Evolutionary conservation across 495 filamentous ascomycete genomes (phyloP).

Genomic region (Penicillium odoratum): DNA sequence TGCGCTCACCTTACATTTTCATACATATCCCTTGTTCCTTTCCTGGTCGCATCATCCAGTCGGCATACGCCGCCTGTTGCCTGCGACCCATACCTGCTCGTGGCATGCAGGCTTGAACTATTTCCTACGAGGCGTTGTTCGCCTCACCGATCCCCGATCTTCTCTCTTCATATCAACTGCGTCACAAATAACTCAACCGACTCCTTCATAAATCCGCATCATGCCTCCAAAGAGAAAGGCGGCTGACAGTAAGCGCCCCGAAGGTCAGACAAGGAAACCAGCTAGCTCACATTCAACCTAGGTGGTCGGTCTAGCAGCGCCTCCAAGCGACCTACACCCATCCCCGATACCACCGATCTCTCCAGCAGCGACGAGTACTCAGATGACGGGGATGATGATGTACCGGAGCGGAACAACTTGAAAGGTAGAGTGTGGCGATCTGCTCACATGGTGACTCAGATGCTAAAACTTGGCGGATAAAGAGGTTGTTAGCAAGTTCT

Average conservation of each 20-base stretch:
- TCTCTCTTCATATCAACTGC: not conserved
- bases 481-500: slow-evolving; percentile 68
- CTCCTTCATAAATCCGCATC: slow-evolving; percentile 6
- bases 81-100: slow-evolving; percentile 15
- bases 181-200: not conserved
- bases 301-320: slow-evolving; percentile 56
- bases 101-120: slow-evolving; percentile 29
- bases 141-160: slow-evolving; percentile 7
- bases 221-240: slow-evolving; percentile 86
- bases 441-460: slow-evolving; percentile 27
- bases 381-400: slow-evolving; percentile 60
- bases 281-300: slow-evolving; percentile 40
- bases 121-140: slow-evolving; percentile 15
- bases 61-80: slow-evolving; percentile 16
- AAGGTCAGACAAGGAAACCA: not conserved
- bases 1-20: not conserved
- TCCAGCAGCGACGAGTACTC: slow-evolving; percentile 71
- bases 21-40: not conserved
- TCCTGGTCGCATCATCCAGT: slow-evolving; percentile 8
- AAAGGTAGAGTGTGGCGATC: slow-evolving; percentile 55
- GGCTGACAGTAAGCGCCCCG: slow-evolving; percentile 42
- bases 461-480: slow-evolving; percentile 25
- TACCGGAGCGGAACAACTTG: slow-evolving; percentile 43
- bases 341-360: slow-evolving; percentile 63
- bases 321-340: slow-evolving; percentile 67